These are phyloP conservation scores for Kwoniella shivajii DNA, from an alignment of 1,284 basidiomycete species.

Conservation along the genomic window DNA sequence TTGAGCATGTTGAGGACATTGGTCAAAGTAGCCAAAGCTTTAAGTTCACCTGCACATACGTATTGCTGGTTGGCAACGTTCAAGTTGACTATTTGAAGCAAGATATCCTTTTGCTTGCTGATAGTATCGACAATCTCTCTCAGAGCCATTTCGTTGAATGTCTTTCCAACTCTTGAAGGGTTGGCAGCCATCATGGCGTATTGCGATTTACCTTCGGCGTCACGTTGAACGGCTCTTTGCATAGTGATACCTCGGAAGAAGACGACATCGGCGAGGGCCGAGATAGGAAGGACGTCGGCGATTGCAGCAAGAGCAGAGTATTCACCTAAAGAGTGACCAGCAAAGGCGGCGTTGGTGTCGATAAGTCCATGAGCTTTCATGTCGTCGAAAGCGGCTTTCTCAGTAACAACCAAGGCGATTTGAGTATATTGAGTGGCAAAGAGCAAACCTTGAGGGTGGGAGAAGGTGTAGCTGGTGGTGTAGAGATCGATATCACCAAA, in stretches of 20 bases:
- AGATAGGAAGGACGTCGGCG: constrained; percentile 91
- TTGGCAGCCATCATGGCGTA: constrained; percentile 99
- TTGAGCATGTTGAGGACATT: constrained; percentile 97
- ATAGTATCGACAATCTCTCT: constrained; percentile 94
- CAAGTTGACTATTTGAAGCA: constrained; percentile 96
- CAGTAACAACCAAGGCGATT: constrained; percentile 95
- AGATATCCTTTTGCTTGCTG: constrained; percentile 69
- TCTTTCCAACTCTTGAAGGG: constrained; percentile 89
- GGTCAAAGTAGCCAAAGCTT: constrained; percentile 89
- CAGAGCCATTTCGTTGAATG: constrained; percentile 85
- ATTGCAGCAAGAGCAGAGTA: constrained; percentile 97
- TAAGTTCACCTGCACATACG: constrained; percentile 93
- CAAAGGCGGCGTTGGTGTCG: constrained; percentile 87
- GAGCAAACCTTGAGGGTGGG: constrained; percentile 89
- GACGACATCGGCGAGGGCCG: constrained; percentile 95
- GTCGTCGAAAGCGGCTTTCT: constrained; percentile 97
- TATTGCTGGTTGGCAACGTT: constrained; percentile 85
- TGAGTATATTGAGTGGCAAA: constrained; percentile 99
- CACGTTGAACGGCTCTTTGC: constrained; percentile 96
- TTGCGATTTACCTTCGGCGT: constrained; percentile 86
- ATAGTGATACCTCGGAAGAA: constrained; percentile 99
- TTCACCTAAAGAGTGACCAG: constrained; percentile 96
- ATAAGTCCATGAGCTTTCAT: constrained; percentile 95
- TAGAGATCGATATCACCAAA: constrained; percentile 91
- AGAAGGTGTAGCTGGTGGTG: constrained; percentile 95